Evolutionary conservation across 768 basidiomycete genomes (phyloP), one percentile per base, ranked within the genome.

Genomic region (Serendipita sp.): DNA sequence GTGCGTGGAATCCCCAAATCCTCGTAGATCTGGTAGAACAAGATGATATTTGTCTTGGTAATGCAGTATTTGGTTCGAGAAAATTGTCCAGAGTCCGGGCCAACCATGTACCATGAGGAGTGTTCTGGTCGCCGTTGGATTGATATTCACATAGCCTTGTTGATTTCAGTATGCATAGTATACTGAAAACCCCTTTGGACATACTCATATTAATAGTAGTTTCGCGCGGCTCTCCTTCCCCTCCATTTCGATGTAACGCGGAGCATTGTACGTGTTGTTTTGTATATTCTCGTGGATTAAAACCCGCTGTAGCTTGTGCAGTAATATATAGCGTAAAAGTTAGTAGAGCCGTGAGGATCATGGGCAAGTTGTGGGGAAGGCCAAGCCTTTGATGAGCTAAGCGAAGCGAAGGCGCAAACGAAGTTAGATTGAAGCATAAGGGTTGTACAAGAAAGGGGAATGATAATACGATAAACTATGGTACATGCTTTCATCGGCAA

Each of bases 41-140:
- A 89, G 75, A 54, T 74, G 84, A 69, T 86, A 86, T 47, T 84
- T 80, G 15, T 78, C 69, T 84, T 86, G 34, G 3, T 65, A 18
- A 51, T 45, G 41, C 32, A 53, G 35, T 15, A 89, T 87, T 70
- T 89, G 88, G 37, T 79, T 79, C 41, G 83, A 78, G 88, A 87
- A 89, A 18, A 79, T 80, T 64, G 82, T 84, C 88, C 88, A 89
- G 2, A 88, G 71, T 67, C 83, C 79, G 0, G 88, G 88, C 88
- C 88, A 89, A 2, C 88, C 88, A 68, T 89, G 88, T 0, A 89
- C 82, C 78, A 89, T 78, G 35, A 89, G 56, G 2, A 89, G 73
- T 0, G 83, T 41, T 13, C 73, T 76, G 32, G 78, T 72, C 2
- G 81, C 81, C 0, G 65, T 67, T 8, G 83, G 77, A 67, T 88